A percentile compares a stretch with the other conserved stretches of the same genome.
These are phyloP conservation scores for Neurospora tetraspora DNA, from an alignment of 495 filamentous ascomycete species.

Conservation along the genomic window DNA sequence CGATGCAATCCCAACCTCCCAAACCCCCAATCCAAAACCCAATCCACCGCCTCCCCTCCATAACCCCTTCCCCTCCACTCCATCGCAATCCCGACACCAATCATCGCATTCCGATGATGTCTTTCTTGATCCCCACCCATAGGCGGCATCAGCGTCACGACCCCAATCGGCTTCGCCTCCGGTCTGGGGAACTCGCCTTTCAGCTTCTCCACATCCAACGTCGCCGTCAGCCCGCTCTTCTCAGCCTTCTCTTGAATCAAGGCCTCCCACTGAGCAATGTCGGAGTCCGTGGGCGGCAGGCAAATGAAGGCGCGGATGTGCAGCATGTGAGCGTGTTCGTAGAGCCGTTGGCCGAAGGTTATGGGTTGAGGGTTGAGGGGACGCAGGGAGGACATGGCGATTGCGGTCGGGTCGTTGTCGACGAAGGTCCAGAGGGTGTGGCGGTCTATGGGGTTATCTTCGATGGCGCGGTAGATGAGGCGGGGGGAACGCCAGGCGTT, in stretches of 20 bases:
- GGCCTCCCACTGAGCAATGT: neutral
- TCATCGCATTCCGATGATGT: slow-evolving; percentile 34
- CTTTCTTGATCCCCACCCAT: slow-evolving; percentile 5
- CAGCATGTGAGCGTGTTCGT: slow-evolving; percentile 19
- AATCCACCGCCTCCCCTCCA: slow-evolving; percentile 42
- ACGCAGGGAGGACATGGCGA: slow-evolving; percentile 14
- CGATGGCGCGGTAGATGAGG: slow-evolving; percentile 27
- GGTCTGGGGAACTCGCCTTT: neutral
- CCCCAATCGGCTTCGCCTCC: slow-evolving; percentile 8
- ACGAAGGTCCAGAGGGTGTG: slow-evolving; percentile 16
- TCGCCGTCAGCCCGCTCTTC: neutral
- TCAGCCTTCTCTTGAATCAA: neutral
- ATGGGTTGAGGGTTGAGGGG: slow-evolving; percentile 16
- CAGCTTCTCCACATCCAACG: neutral
- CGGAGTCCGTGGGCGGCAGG: slow-evolving; percentile 10
- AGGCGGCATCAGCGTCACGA: slow-evolving; percentile 21
- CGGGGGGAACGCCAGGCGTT: slow-evolving; percentile 22
- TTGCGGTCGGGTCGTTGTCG: slow-evolving; percentile 15
- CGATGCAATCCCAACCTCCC: slow-evolving; percentile 35
- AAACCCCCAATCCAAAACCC: slow-evolving; percentile 42
- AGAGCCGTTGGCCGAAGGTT: slow-evolving; percentile 2
- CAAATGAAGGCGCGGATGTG: slow-evolving; percentile 33
- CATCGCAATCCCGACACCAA: slow-evolving; percentile 31
- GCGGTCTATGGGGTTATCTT: slow-evolving; percentile 23
- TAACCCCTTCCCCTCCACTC: slow-evolving; percentile 40